Base-by-base conservation (phyloP, 2,329 filamentous ascomycete species). In the Fusarium neocosmosporiellum region DNA sequence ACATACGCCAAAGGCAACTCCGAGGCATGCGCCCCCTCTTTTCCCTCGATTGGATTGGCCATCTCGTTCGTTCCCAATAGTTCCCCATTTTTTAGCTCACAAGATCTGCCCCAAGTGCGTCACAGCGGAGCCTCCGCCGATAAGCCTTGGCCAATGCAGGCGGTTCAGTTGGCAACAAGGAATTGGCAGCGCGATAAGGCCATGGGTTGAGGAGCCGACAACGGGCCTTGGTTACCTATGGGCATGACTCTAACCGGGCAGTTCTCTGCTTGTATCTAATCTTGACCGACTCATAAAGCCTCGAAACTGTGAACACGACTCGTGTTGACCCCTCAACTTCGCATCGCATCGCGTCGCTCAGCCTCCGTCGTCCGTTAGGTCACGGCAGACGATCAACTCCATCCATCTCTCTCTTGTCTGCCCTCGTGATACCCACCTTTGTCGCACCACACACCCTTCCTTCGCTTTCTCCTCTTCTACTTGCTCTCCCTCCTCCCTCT, bases 21-120 rank as follows among this genome's bases (percentile, higher is more conserved):
- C 24, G 27, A 41, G 55, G 24, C n/a, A 48, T 34, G 37, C 22
- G 43, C 37, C 20, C 24, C 39, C 33, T 34, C 55, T 48, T 39
- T 29, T 50, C 31, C 14, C 63, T 58, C 55, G 31, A 20, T 34
- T 29, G 37, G 34, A 34, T n/a, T 34, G 24, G 39, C 43, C 48
- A 50, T 24, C 8, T 46, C 34, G 39, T 41, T 41, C 39, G 39
- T 41, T 41, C 27, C 57, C 24, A 29, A 24, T 10, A 29, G 54
- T 63, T 70, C 70, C 69, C 75, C 74, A 70, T 67, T 74, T 73
- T 74, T 74, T 69, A 76, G 72, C 71, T 77, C 75, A 76, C 67
- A 77, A 66, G 71, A 77, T 77, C 69, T 62, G 46, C 57, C 64
- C 68, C 64, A 63, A 69, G 65, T 77, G 67, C 73, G 72, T 77